A percentile compares a stretch with the other conserved stretches of the same genome.
Evolutionary conservation across 495 filamentous ascomycete genomes (phyloP).

Genomic region (Aspergillus coremiiformis): DNA sequence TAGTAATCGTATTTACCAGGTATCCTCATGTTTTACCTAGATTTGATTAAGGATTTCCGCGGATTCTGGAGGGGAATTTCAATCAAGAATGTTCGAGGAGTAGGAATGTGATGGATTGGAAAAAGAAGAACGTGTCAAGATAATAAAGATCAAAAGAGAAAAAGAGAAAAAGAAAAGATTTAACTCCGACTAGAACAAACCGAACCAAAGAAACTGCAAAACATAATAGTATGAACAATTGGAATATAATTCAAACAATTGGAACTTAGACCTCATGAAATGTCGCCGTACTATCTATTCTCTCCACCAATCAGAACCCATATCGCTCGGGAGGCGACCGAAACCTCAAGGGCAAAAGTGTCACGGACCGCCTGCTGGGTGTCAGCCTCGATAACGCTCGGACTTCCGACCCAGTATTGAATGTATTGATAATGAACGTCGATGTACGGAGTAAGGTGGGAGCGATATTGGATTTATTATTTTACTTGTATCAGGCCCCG

Average conservation of each 20-base stretch:
- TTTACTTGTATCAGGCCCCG: no score
- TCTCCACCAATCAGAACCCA: constrained; percentile 10
- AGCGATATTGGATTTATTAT: no score
- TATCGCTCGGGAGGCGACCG: constrained; percentile 19
- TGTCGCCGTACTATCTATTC: not conserved
- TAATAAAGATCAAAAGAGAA: not conserved
- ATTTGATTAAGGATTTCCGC: not conserved
- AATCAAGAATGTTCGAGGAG: not conserved
- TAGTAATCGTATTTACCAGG: no score
- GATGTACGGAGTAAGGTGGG: no score
- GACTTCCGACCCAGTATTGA: constrained; percentile 2
- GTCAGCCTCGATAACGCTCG: constrained; percentile 16
- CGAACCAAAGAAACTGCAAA: no score
- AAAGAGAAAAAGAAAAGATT: no score
- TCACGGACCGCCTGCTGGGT: constrained; percentile 23
- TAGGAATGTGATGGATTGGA: not conserved
- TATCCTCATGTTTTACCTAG: not conserved
- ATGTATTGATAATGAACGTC: not conserved
- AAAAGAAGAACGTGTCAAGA: not conserved
- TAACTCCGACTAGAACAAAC: no score
- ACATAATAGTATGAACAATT: no score
- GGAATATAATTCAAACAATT: no score
- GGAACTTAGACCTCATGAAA: no score
- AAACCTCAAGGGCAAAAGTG: constrained; percentile 15
- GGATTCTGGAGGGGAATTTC: not conserved